These are phyloP conservation scores for Phytophthora foliorum DNA, from an alignment of 352 stramenopile genomes.

Conservation along the genomic window DNA sequence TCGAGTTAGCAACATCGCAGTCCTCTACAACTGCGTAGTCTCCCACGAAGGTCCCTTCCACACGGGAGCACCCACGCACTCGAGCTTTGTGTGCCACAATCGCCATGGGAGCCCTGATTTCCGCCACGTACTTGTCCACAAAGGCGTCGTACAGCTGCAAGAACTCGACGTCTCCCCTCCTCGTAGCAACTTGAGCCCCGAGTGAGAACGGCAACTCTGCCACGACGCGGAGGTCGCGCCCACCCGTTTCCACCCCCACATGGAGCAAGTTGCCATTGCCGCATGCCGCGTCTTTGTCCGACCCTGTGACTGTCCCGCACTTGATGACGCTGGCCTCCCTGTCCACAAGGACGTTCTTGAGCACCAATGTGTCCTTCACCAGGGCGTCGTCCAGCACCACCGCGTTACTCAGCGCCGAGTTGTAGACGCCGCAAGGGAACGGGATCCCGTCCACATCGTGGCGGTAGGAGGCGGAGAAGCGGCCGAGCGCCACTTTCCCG, in stretches of 20 bases:
- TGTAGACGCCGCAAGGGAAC: conserved; percentile 74
- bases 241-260: conserved; percentile 87
- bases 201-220: conserved; percentile 81
- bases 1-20: conserved; percentile 65
- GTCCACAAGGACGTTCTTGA: conserved; percentile 62
- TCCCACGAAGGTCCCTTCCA: conserved; percentile 80
- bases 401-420: conserved; percentile 65
- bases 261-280: conserved; percentile 75
- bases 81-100: conserved; percentile 63
- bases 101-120: conserved; percentile 51
- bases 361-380: conserved; percentile 73
- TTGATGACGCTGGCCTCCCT: conserved; percentile 60
- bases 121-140: conserved; percentile 64
- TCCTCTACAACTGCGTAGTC: conserved; percentile 63
- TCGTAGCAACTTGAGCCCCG: conserved; percentile 49
- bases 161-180: conserved; percentile 50
- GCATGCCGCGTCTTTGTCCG: conserved; percentile 30
- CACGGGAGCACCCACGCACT: conserved; percentile 67
- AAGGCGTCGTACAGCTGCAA: conserved; percentile 56
- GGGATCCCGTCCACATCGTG: conserved; percentile 65
- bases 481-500: conserved; percentile 67
- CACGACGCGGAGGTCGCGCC: conserved; percentile 72
- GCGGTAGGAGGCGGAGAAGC: conserved; percentile 39
- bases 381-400: conserved; percentile 82
- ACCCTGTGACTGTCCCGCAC: conserved; percentile 69